Conservation (phyloP, 2,329 filamentous ascomycete species). For the Aspergillus udagawae region DNA sequence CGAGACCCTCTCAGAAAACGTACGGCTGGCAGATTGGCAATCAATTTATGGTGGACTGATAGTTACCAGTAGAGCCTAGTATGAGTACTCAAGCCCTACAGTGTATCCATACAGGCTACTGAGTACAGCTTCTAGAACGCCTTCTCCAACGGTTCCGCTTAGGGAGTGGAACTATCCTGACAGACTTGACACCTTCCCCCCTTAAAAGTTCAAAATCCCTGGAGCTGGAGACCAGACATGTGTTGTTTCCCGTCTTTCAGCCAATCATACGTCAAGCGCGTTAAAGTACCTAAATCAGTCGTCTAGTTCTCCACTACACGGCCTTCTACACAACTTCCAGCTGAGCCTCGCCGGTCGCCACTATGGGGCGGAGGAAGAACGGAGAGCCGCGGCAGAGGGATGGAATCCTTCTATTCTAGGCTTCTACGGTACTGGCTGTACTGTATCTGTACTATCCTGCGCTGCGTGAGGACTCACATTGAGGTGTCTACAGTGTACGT, state of each 20-base stretch:
- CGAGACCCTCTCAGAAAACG: not conserved
- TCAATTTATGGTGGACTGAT: not conserved
- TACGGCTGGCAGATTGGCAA: not conserved
- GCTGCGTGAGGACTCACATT: not conserved
- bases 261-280: not conserved
- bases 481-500: not conserved
- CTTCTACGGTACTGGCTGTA: not conserved
- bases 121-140: not conserved
- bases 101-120: not conserved
- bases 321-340: not conserved
- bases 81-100: not conserved
- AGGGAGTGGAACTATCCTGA: not conserved
- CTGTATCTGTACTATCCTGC: not conserved
- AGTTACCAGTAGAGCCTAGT: not conserved
- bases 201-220: not conserved
- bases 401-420: not conserved
- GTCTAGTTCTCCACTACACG: not conserved
- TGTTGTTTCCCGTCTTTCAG: not conserved
- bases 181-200: not conserved
- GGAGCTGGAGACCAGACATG: not conserved
- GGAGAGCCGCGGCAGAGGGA: slow-evolving; percentile 4
- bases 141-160: not conserved
- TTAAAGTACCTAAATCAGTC: not conserved
- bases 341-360: slow-evolving; percentile 1
- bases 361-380: slow-evolving; percentile 4